Evolutionary conservation across 257 asterid species (phyloP).

Genomic region (Lithospermum erythrorhizon): DNA sequence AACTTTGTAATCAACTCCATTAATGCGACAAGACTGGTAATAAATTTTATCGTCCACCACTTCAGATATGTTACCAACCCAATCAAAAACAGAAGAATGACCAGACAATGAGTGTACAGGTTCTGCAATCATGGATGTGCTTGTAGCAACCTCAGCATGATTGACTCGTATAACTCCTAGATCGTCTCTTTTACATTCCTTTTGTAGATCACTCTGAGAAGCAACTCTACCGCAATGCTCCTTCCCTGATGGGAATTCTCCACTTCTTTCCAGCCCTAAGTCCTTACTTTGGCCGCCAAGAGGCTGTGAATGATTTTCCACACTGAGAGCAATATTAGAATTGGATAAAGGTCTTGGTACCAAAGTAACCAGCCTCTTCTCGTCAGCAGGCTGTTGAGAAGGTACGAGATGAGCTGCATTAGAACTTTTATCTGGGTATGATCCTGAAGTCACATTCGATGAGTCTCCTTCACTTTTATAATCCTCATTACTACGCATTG

Average conservation of each 20-base stretch:
- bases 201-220: slow-evolving; percentile 9
- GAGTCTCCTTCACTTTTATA: slow-evolving; percentile 22
- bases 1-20: slow-evolving; percentile 44
- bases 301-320: slow-evolving; percentile 24
- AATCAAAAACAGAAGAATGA: slow-evolving; percentile 36
- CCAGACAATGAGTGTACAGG: slow-evolving; percentile 28
- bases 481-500: slow-evolving; percentile 26
- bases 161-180: slow-evolving; percentile 25
- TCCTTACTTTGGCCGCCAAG: slow-evolving; percentile 13
- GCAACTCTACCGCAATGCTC: slow-evolving; percentile 24
- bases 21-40: slow-evolving; percentile 59
- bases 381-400: slow-evolving; percentile 3
- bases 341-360: slow-evolving; percentile 24
- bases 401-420: slow-evolving; percentile 27
- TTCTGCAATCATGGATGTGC: slow-evolving; percentile 21
- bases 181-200: slow-evolving; percentile 13
- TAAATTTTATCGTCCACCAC: slow-evolving; percentile 46
- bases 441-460: slow-evolving; percentile 30
- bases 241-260: slow-evolving; percentile 13
- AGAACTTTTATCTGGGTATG: slow-evolving; percentile 25
- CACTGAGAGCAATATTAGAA: slow-evolving; percentile 13
- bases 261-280: slow-evolving; percentile 13
- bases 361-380: slow-evolving; percentile 14
- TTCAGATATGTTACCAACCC: slow-evolving; percentile 60
- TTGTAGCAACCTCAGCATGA: slow-evolving; percentile 31